Conservation (phyloP, 1,284 basidiomycete genomes). For the Naganishia sp. region DNA sequence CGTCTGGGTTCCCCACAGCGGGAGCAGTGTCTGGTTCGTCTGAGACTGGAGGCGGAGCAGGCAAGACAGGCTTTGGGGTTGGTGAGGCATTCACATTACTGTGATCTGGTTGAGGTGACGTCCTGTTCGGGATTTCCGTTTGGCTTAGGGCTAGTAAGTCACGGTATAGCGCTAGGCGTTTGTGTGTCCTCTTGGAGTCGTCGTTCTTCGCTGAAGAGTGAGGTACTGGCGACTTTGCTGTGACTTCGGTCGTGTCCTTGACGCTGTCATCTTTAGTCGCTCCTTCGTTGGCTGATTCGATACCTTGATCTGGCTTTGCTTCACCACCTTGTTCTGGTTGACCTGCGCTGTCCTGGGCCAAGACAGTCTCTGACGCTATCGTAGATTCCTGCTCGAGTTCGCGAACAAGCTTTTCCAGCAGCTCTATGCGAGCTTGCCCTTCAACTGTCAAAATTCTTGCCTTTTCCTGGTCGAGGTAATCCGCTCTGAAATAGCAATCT, state of each 20-base stretch:
- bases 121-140: background rate
- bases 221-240: background rate
- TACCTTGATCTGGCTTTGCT: background rate
- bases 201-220: background rate
- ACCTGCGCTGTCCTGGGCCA: background rate
- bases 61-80: background rate
- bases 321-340: background rate
- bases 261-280: background rate
- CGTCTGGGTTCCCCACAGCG: background rate
- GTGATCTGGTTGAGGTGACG: background rate
- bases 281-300: background rate
- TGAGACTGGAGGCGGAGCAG: background rate
- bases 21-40: background rate
- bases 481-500: background rate
- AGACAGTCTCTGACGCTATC: background rate
- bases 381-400: slow-evolving; percentile 20
- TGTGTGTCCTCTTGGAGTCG: background rate
- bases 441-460: slow-evolving; percentile 6
- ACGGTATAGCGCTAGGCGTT: slow-evolving; percentile 3
- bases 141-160: background rate
- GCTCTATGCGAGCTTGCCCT: slow-evolving; percentile 4
- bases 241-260: no score
- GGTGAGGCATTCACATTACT: background rate
- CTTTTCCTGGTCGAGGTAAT: slow-evolving; percentile 15
- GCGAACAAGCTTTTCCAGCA: slow-evolving; percentile 10